phyloP scores from a whole-genome alignment of 352 stramenopile species.

The Globisporangium echinulatum region DNA sequence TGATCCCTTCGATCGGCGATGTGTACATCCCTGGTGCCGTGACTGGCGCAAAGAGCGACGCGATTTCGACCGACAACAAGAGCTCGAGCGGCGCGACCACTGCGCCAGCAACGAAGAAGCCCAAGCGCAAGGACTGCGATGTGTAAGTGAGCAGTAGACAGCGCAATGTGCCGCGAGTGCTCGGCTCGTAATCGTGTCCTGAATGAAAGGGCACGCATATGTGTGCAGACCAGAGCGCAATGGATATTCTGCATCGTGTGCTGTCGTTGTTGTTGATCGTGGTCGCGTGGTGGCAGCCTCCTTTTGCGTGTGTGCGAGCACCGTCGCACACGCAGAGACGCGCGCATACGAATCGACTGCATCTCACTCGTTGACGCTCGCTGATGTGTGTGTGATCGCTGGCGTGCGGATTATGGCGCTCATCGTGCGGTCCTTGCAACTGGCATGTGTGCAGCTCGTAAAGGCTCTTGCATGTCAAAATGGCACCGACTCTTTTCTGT shows the following conservation, averaged over 20 bases:
- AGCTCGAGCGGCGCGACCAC: neutral
- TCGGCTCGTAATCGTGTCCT: neutral
- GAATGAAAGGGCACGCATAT: neutral
- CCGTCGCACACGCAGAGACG: neutral
- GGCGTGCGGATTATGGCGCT: neutral
- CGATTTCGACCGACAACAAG: neutral
- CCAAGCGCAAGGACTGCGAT: slow-evolving; percentile 12
- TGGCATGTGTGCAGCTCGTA: neutral
- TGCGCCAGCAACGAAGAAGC: neutral
- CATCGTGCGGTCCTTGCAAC: neutral
- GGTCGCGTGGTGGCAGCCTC: too few species aligned
- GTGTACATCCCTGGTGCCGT: neutral
- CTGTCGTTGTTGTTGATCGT: neutral
- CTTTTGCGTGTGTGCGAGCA: too few species aligned
- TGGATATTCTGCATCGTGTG: neutral
- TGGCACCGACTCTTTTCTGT: neutral
- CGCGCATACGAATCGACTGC: neutral
- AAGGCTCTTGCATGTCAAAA: neutral
- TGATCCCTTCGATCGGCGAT: neutral
- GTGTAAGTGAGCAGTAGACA: slow-evolving; percentile 2
- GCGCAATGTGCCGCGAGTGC: neutral
- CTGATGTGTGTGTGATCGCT: too few species aligned
- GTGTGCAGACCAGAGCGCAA: neutral
- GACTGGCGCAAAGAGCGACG: neutral
- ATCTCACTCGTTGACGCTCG: too few species aligned